These are phyloP conservation scores for Skeletonema marinoi DNA, from an alignment of 108 stramenopile species.

Conservation along the genomic window DNA sequence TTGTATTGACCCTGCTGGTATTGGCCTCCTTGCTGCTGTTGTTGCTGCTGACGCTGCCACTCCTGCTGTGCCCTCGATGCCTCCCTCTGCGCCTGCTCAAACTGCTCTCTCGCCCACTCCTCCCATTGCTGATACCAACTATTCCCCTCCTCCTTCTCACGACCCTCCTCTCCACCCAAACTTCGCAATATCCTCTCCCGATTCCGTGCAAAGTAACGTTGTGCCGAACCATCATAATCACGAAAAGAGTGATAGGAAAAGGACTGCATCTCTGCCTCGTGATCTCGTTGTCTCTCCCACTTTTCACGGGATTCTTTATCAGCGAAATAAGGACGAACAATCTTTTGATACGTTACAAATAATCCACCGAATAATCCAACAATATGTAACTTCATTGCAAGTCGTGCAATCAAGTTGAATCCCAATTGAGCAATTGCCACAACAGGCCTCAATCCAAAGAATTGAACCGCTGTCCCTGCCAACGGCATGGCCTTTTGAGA, in stretches of 20 bases:
- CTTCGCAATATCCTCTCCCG: conserved; percentile 51
- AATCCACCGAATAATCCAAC: conserved; percentile 58
- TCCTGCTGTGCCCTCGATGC: conserved; percentile 46
- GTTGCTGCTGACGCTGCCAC: conserved; percentile 55
- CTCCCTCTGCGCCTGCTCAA: conserved; percentile 52
- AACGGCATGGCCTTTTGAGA: conserved; percentile 28
- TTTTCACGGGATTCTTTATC: conserved; percentile 59
- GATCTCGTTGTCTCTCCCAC: conserved; percentile 82
- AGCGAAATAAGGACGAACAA: conserved; percentile 77
- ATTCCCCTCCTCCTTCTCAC: conserved; percentile 54
- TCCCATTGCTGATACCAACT: conserved; percentile 87
- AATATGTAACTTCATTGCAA: conserved; percentile 54
- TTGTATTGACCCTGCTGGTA: conserved; percentile 38
- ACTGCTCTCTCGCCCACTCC: conserved; percentile 76
- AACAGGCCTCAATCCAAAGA: conserved; percentile 37
- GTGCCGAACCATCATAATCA: conserved; percentile 56
- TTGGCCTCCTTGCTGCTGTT: conserved; percentile 30
- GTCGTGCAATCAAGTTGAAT: conserved; percentile 18
- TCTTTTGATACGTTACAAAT: conserved; percentile 73
- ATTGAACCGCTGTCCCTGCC: conserved; percentile 34
- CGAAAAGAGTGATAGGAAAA: conserved; percentile 41
- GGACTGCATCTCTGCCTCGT: conserved; percentile 56
- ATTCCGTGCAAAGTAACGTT: conserved; percentile 55
- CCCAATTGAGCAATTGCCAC: conserved; percentile 21
- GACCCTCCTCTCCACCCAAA: conserved; percentile 54